Conservation (phyloP, 2,329 filamentous ascomycete species). For the Arthroderma sp. region DNA sequence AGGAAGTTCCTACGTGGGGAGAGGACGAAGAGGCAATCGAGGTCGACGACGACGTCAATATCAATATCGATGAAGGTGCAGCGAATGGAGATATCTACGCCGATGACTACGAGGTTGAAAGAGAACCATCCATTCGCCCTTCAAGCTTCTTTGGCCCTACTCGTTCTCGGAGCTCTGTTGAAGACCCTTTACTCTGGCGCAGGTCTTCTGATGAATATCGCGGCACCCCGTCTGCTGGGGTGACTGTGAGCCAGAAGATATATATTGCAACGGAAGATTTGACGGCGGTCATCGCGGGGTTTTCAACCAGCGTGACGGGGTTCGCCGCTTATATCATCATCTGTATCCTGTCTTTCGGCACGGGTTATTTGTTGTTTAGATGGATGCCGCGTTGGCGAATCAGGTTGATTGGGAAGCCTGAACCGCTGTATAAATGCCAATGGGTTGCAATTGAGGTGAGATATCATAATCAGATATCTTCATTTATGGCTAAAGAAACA, state of each 20-base stretch:
- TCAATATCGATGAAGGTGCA: slow-evolving; percentile 24
- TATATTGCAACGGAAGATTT: slow-evolving; percentile 90
- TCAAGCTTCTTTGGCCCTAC: slow-evolving; percentile 11
- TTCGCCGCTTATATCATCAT: slow-evolving; percentile 55
- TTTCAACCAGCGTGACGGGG: slow-evolving; percentile 61
- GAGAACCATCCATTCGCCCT: slow-evolving; percentile 4
- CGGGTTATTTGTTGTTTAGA: slow-evolving; percentile 71
- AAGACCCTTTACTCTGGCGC: slow-evolving; percentile 54
- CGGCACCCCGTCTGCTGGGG: slow-evolving; percentile 38
- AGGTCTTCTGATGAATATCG: slow-evolving; percentile 55
- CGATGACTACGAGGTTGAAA: slow-evolving; percentile 14
- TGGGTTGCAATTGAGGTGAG: slow-evolving; percentile 84
- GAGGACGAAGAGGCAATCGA: slow-evolving; percentile 39
- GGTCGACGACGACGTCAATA: slow-evolving; percentile 30
- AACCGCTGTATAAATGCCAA: slow-evolving; percentile 58
- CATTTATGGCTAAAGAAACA: background rate
- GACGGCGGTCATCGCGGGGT: slow-evolving; percentile 85
- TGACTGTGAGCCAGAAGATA: slow-evolving; percentile 71
- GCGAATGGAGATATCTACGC: slow-evolving; percentile 20
- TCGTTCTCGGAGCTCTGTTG: slow-evolving; percentile 32
- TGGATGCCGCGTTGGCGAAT: slow-evolving; percentile 88
- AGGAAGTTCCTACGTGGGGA: slow-evolving; percentile 42
- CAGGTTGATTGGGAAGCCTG: slow-evolving; percentile 54
- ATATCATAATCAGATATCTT: background rate
- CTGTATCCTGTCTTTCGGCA: slow-evolving; percentile 58